A percentile compares a stretch with the other conserved stretches of the same genome.
Evolutionary conservation across 768 basidiomycete species (phyloP).

Genomic region (Astraeus odoratus): DNA sequence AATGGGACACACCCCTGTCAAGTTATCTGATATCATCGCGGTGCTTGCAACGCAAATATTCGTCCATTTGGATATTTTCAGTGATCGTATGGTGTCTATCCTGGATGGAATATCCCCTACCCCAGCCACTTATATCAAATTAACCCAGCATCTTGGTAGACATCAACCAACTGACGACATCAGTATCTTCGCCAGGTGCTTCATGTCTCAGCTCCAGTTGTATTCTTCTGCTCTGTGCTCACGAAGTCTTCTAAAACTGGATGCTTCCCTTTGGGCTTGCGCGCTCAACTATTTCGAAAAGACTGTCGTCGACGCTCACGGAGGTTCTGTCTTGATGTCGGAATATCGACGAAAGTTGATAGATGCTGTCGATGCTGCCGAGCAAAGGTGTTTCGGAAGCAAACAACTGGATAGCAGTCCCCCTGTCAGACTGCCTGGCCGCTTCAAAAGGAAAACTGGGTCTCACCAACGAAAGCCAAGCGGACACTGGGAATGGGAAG

Average conservation of each 20-base stretch:
- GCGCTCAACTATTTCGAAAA: slow-evolving; percentile 42
- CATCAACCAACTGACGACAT: slow-evolving; percentile 7
- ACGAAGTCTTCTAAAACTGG: slow-evolving; percentile 32
- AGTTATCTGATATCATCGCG: slow-evolving; percentile 21
- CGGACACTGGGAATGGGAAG: slow-evolving; percentile 44
- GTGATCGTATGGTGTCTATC: slow-evolving; percentile 14
- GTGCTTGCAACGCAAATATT: slow-evolving; percentile 17
- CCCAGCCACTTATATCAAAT: slow-evolving; percentile 24
- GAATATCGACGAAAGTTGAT: slow-evolving; percentile 36
- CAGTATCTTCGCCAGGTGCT: slow-evolving; percentile 13
- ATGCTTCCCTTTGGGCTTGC: slow-evolving; percentile 48
- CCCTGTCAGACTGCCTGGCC: slow-evolving; percentile 7
- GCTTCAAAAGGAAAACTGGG: slow-evolving; percentile 1
- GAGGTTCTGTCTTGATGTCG: slow-evolving; percentile 19
- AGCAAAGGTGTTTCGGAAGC: slow-evolving; percentile 38
- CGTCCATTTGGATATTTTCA: slow-evolving; percentile 7
- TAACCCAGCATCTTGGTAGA: slow-evolving; percentile 19
- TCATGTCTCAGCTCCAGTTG: slow-evolving; percentile 18
- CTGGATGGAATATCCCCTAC: slow-evolving; percentile 23
- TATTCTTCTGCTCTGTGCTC: slow-evolving; percentile 27
- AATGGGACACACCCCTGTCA: neutral
- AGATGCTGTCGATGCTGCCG: slow-evolving; percentile 44
- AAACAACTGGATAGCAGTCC: slow-evolving; percentile 10
- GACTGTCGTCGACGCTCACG: slow-evolving; percentile 16
- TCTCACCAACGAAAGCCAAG: slow-evolving; percentile 11